Evolutionary conservation across 2,329 filamentous ascomycete species (phyloP), one percentile per base, ranked within the genome.

Genomic region (Pseudogymnoascus sp.): DNA sequence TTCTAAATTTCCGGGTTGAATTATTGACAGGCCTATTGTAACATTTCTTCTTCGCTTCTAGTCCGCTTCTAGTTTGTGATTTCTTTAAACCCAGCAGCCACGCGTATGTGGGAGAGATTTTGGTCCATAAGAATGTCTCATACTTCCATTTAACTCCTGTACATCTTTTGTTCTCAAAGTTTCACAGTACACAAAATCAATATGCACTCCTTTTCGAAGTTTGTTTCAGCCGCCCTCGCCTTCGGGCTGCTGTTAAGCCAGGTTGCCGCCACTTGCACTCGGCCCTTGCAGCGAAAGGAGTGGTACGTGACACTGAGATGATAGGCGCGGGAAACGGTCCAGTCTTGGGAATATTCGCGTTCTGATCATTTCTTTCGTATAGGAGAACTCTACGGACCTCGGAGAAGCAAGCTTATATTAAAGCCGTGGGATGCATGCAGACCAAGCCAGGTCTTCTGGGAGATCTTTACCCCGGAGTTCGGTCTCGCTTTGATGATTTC

Each of bases 401-500:
- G 0, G 71, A 78, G 65, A 74, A 73, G 62, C 72, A 72, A 21
- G 71, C 71, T 5, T 82, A 82, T 68, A 79, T 78, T 61, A 69
- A 74, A 5, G 79, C 80, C 2, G 75, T 80, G 59, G 71, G 77
- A 42, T 82, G 80, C 62, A 68, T 82, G 16, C 74, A 76, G 64
- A 67, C 67, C 3, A 71, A 73, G 65, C 76, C 78, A 0, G 66
- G 78, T 3, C 69, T 68, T 18, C 75, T 74, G 0, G 72, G 75
- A 0, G 63, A 71, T 0, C 66, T 69, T 0, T 69, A 73, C 11
- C 77, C 75, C 0, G 81, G 80, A 1, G 78, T 76, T 2, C 74
- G 73, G 63, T 77, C 74, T 65, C 79, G 63, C n/a, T 82, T 77
- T 63, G 81, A 84, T 67, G 81, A 84, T 64, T 83, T 78, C 46